Evolutionary conservation across 257 asterid species (phyloP), one percentile per base, ranked within the genome.

Genomic region (Salvia splendens): DNA sequence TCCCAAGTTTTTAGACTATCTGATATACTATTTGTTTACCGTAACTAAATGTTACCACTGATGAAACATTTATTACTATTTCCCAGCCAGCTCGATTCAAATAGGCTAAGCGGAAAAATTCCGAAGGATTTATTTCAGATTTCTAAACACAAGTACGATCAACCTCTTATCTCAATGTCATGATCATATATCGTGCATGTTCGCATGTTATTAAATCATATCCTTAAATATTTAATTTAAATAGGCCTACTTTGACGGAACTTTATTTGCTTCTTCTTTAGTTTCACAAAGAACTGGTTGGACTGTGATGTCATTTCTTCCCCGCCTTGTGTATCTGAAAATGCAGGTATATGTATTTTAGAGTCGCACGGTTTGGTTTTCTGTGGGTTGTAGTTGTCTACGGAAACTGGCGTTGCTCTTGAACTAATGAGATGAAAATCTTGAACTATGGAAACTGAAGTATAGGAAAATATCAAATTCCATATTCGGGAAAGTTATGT

Each of bases 231-330:
- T 36, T 48, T 56, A 24, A 33, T 40, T 53, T 52, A 3, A 24
- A 41, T 17, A 10, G 5, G 17, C n/a, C 52, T 73, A 50, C 36
- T 12, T 72, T 10, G 8, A 63, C 67, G 61, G 70, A 78, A 64
- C 63, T 79, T 65, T 32, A 64, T 47, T 74, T 71, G 38, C 71
- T 40, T 75, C 65, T 75, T 10, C 14, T 76, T 76, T 82, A 89
- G 98, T 84, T 92, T 89, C 81, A 72, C 98, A 58, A 95, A 92
- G 73, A 92, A 92, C 87, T 74, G 51, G 42, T 74, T 89, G 79
- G 84, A 78, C 55, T 92, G 98, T 75, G 97, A 93, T 50, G 20
- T 59, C 64, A 82, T 77, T 72, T 80, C 70, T 47, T 73, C 74
- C 55, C 88, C 62, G 20, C 74, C 36, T 12, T 92, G 97, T 78